Evolutionary conservation across 2,329 filamentous ascomycete genomes (phyloP).

Genomic region (Phaeomoniella chlamydospora): DNA sequence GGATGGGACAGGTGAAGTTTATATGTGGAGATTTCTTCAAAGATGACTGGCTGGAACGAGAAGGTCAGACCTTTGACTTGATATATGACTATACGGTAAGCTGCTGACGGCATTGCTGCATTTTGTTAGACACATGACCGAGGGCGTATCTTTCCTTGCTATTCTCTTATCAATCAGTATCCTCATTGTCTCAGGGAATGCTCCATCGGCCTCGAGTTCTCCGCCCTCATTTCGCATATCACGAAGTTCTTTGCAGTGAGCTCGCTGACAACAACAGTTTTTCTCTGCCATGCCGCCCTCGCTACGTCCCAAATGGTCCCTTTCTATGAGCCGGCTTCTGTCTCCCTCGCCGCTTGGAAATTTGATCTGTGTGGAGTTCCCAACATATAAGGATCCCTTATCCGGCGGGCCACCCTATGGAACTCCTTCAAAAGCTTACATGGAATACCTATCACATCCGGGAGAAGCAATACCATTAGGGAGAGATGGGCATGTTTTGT

Average conservation of each 20-base stretch:
- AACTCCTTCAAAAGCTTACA: slow-evolving; percentile 53
- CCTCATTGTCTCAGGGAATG: too few species aligned
- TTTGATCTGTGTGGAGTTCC: slow-evolving; percentile 61
- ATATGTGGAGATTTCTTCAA: slow-evolving; percentile 30
- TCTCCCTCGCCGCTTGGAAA: slow-evolving; percentile 29
- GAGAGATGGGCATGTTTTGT: slow-evolving; percentile 34
- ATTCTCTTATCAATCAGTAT: too few species aligned
- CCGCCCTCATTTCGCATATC: too few species aligned
- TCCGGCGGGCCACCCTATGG: slow-evolving; percentile 61
- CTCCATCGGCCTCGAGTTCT: too few species aligned
- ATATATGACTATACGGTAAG: slow-evolving; percentile 50
- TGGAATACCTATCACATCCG: slow-evolving; percentile 55
- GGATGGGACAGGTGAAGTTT: slow-evolving; percentile 24
- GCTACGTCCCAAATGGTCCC: slow-evolving; percentile 43
- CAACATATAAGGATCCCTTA: slow-evolving; percentile 52
- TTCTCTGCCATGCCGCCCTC: slow-evolving; percentile 43
- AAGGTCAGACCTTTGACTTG: slow-evolving; percentile 24
- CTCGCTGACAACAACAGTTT: too few species aligned
- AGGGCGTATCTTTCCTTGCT: slow-evolving; percentile 1
- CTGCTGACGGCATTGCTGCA: slow-evolving; percentile 5
- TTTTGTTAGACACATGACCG: slow-evolving; percentile 2
- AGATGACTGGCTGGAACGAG: slow-evolving; percentile 23
- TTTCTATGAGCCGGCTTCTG: slow-evolving; percentile 39
- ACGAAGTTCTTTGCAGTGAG: too few species aligned
- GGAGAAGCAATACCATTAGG: slow-evolving; percentile 53